Conservation (phyloP, 495 filamentous ascomycete species). For the Penicillium herquei region DNA sequence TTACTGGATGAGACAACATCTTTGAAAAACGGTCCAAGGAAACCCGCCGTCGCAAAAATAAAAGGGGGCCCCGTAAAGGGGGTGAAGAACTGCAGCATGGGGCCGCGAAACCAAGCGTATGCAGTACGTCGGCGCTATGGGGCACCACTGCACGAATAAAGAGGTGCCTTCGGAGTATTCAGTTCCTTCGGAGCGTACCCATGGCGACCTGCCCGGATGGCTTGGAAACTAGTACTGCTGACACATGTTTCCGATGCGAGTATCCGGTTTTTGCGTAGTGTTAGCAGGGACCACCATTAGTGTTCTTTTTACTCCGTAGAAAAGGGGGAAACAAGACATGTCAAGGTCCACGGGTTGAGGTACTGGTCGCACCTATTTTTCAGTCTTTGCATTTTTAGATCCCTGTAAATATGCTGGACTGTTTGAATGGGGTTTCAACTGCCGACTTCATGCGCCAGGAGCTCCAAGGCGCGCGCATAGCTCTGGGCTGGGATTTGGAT, state of each 20-base stretch:
- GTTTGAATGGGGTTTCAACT: constrained; percentile 3
- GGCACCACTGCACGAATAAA: neutral
- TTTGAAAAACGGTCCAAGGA: constrained; percentile 7
- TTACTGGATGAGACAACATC: constrained; percentile 1
- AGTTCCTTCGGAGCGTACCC: constrained; percentile 7
- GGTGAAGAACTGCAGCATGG: neutral
- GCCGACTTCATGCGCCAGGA: neutral
- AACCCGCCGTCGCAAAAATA: neutral
- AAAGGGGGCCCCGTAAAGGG: constrained; percentile 8
- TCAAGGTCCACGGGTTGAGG: no score
- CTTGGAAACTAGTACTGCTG: constrained; percentile 21
- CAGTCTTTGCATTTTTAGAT: no score
- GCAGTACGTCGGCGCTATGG: constrained; percentile 1
- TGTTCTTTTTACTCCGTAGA: neutral
- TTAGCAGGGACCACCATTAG: neutral
- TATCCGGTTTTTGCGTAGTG: constrained; percentile 6
- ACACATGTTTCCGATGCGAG: constrained; percentile 13
- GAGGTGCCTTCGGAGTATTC: neutral
- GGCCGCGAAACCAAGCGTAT: constrained; percentile 4
- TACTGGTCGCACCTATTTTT: no score
- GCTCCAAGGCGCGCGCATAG: constrained; percentile 6
- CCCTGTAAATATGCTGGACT: neutral
- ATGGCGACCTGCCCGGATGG: constrained; percentile 16
- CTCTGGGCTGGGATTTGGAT: neutral
- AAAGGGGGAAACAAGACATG: no score